A percentile compares a stretch with the other conserved stretches of the same genome.
These are phyloP conservation scores for Neonothopanus nambi DNA, from an alignment of 1,284 basidiomycete species.

Conservation along the genomic window DNA sequence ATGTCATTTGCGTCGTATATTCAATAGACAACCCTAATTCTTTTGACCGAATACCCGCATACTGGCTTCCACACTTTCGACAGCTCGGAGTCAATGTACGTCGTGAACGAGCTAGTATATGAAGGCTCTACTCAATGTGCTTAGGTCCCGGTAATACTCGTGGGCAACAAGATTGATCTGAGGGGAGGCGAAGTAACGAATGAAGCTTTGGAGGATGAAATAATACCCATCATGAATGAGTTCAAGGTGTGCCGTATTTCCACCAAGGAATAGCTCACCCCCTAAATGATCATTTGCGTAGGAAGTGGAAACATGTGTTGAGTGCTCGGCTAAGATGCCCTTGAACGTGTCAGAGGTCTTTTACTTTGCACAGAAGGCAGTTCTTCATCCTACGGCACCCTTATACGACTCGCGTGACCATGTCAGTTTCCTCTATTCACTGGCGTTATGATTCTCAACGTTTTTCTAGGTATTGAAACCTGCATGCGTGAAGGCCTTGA, in stretches of 20 bases:
- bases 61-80: constrained; percentile 97
- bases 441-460: background rate
- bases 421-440: constrained; percentile 43
- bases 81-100: constrained; percentile 90
- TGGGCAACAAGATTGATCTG: constrained; percentile 98
- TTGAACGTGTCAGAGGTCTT: constrained; percentile 86
- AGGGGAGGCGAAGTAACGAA: constrained; percentile 93
- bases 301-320: constrained; percentile 98
- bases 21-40: constrained; percentile 94
- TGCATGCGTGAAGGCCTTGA: constrained; percentile 85
- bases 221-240: constrained; percentile 93
- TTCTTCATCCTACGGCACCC: constrained; percentile 95
- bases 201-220: constrained; percentile 92
- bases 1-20: constrained; percentile 98
- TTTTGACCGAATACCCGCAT: constrained; percentile 97
- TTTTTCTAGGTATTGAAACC: constrained; percentile 78
- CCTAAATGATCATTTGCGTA: constrained; percentile 30
- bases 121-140: constrained; percentile 11
- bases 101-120: background rate
- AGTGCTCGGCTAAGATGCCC: constrained; percentile 51
- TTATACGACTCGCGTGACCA: constrained; percentile 97
- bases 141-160: constrained; percentile 94
- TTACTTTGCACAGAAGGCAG: constrained; percentile 98
- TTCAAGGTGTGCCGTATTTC: constrained; percentile 72
- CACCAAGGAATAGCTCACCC: constrained; percentile 9